Base-by-base conservation (phyloP, 345 rosid species). In the Toxicodendron radicans region DNA sequence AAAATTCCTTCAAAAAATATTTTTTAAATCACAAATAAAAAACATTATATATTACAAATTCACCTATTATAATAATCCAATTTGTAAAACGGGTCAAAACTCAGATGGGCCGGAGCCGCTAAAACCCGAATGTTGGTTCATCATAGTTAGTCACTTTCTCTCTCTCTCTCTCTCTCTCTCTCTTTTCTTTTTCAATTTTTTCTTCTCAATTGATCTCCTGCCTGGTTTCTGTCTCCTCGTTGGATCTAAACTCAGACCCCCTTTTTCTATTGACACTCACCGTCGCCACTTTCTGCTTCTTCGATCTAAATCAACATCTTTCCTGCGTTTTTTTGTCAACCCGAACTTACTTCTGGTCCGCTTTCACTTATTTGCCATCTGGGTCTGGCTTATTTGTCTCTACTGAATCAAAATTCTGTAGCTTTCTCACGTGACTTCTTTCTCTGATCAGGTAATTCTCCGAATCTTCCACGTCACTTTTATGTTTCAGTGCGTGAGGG, bases 391-490 rank as follows among this genome's bases (percentile, higher is more conserved):
- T 17, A 32, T 7, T 64, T 64, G 43, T 41, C 52, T 51, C 54
- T 14, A 1, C 6, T 51, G 18, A 51, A 2, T 46, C 65, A 5
- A 6, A 18, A 16, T 61, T 12, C 4, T 61, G 45, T 61, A 14
- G 54, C 54, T 51, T 16, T 30, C 32, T 60, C 13, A 13, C 58
- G 58, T 16, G 41, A 16, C n/a, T 24, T 66, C 16, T 17, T n/a
- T 68, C 43, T 33, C 17, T 53, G 48, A 68, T 68, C 61, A 68
- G 72, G 72, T 68, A 53, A 68, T 30, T 10, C 5, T 20, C 49
- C 9, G 30, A 51, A 30, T 49, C 41, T 48, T 48, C 17, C 0
- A 17, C 7, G 8, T 27, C 12, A 12, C 7, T 41, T 41, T 21
- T 64, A 38, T 41, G 68, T 5, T 41, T 20, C 51, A 17, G 62